These are phyloP conservation scores for Aristolochia contorta DNA, from an alignment of 164 flowering plant genomes.

Conservation along the genomic window DNA sequence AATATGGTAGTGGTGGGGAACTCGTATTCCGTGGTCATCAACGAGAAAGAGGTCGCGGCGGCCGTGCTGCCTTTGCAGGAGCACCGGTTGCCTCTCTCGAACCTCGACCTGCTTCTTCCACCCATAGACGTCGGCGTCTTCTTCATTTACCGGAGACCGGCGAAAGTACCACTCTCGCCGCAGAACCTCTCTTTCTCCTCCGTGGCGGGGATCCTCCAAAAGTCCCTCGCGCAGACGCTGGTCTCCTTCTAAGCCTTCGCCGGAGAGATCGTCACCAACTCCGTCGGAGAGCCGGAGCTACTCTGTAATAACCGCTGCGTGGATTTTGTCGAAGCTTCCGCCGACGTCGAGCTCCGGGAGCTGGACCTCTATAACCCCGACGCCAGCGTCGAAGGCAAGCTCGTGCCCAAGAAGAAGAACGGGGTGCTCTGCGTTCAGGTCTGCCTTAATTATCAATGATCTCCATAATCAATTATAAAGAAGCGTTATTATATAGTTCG, in stretches of 20 bases:
- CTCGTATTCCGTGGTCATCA: slow-evolving; percentile 14
- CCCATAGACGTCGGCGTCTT: slow-evolving; percentile 31
- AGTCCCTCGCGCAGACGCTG: slow-evolving; percentile 17
- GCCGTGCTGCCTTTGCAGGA: slow-evolving; percentile 32
- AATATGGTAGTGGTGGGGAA: background rate
- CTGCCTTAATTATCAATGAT: too few species aligned
- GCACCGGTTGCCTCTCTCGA: slow-evolving; percentile 35
- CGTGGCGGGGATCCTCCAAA: slow-evolving; percentile 15
- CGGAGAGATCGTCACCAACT: slow-evolving; percentile 24
- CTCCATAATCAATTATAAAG: too few species aligned
- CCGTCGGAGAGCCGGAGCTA: slow-evolving; percentile 27
- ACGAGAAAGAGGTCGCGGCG: slow-evolving; percentile 20
- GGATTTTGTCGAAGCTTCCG: slow-evolving; percentile 29
- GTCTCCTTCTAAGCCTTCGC: slow-evolving; percentile 24
- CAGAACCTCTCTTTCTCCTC: slow-evolving; percentile 6
- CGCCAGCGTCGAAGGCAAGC: slow-evolving; percentile 27
- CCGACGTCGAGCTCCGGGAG: slow-evolving; percentile 24
- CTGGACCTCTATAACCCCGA: slow-evolving; percentile 35
- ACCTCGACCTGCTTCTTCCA: slow-evolving; percentile 41
- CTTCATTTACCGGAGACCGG: slow-evolving; percentile 27
- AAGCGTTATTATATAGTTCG: too few species aligned
- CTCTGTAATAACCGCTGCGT: slow-evolving; percentile 42
- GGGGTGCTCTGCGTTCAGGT: slow-evolving; percentile 40
- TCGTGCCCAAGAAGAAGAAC: slow-evolving; percentile 27
- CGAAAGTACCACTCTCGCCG: too few species aligned